These are phyloP conservation scores for Ilyonectria sp. DNA, from an alignment of 2,329 filamentous ascomycete species.

Conservation along the genomic window DNA sequence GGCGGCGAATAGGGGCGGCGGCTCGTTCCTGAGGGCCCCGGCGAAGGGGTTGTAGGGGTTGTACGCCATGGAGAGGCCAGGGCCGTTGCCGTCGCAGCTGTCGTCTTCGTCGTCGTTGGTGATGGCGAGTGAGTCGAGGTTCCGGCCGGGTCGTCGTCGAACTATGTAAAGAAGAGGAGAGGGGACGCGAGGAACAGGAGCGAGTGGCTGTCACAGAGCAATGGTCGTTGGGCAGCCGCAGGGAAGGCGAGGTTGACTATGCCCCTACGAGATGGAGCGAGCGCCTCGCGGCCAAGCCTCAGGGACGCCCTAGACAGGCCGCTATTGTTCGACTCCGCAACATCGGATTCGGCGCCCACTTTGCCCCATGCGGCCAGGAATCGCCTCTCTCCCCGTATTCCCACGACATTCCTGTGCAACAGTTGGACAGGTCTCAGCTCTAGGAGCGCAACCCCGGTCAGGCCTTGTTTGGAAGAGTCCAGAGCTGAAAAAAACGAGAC, in stretches of 20 bases:
- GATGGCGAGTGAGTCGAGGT: not conserved
- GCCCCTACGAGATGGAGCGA: slow-evolving; percentile 2
- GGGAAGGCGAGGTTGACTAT: not conserved
- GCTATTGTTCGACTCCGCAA: too few species aligned
- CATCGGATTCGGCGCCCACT: too few species aligned
- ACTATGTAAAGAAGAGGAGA: slow-evolving; percentile 4
- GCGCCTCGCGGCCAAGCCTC: not conserved
- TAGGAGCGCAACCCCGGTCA: not conserved
- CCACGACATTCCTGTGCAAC: not conserved
- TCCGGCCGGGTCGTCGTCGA: not conserved
- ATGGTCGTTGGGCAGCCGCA: slow-evolving; percentile 1
- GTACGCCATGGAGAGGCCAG: slow-evolving; percentile 34
- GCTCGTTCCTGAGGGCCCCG: slow-evolving; percentile 28
- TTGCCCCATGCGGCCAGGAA: too few species aligned
- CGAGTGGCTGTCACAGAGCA: not conserved
- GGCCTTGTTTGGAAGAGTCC: not conserved
- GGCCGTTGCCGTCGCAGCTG: slow-evolving; percentile 12
- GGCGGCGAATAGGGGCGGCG: slow-evolving; percentile 48
- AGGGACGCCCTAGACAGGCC: not conserved
- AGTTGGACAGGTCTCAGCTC: not conserved
- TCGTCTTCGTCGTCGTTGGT: not conserved
- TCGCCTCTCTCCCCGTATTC: too few species aligned
- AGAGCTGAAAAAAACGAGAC: not conserved
- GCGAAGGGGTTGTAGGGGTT: slow-evolving; percentile 33
- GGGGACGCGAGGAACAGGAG: not conserved